Percentiles rank a stretch among this genome's conserved stretches.
These are phyloP conservation scores for Fusarium oligoseptatum DNA, from an alignment of 2,329 filamentous ascomycete species.

Conservation along the genomic window DNA sequence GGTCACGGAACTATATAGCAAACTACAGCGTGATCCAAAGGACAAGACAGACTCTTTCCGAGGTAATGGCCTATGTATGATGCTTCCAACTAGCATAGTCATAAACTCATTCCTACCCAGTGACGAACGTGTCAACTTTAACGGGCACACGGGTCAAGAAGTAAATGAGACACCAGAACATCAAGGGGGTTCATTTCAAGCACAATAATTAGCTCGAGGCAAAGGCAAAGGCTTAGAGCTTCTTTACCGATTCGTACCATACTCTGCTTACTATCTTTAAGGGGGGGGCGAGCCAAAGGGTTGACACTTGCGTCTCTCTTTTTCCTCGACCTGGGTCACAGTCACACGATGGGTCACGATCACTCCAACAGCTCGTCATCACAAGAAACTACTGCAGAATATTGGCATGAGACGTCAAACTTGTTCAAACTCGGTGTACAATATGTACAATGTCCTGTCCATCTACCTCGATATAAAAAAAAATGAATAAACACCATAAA, in stretches of 20 bases:
- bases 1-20: neutral
- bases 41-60: neutral
- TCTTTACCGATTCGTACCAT: neutral
- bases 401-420: conserved; percentile 18
- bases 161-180: neutral
- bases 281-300: neutral
- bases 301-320: neutral
- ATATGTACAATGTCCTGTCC: conserved; percentile 38
- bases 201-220: neutral
- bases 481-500: conserved; percentile 35
- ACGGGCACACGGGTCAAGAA: neutral
- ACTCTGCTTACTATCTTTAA: neutral
- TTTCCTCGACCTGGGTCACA: neutral
- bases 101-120: neutral
- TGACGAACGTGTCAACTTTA: neutral
- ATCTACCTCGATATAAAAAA: conserved; percentile 32
- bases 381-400: neutral
- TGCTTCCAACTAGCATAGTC: neutral
- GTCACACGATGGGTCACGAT: neutral
- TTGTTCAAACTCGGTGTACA: conserved; percentile 45
- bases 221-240: neutral
- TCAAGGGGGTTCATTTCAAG: neutral
- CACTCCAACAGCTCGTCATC: neutral
- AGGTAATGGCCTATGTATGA: neutral
- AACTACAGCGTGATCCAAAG: neutral